Conservation (phyloP, 1,139 yeast species). For the Yamadazyma songkhlaensis region DNA sequence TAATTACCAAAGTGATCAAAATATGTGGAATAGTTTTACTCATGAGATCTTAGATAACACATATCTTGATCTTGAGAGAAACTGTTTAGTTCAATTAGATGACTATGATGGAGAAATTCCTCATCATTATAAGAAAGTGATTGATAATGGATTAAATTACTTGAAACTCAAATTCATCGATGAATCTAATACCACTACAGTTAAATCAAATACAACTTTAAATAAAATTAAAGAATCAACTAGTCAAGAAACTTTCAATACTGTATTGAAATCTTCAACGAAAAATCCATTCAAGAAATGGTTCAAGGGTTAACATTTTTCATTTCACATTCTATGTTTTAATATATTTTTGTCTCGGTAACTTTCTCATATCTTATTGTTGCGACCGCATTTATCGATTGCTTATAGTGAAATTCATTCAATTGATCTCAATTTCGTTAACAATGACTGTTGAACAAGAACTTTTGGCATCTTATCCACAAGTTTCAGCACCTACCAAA, state of each 20-base stretch:
- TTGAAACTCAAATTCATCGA: constrained; percentile 33
- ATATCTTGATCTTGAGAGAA: constrained; percentile 32
- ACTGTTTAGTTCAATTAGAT: constrained; percentile 30
- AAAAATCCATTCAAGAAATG: constrained; percentile 40
- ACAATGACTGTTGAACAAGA: constrained; percentile 21
- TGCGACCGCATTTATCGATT: too few species aligned
- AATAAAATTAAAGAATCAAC: constrained; percentile 3
- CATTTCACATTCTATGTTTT: too few species aligned
- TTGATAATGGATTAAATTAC: constrained; percentile 30
- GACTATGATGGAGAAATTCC: constrained; percentile 16
- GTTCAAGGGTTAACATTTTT: constrained; percentile 16
- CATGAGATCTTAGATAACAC: constrained; percentile 29
- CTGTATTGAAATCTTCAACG: constrained; percentile 9
- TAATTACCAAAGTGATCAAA: constrained; percentile 26
- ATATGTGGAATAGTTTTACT: constrained; percentile 35
- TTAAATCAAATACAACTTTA: constrained; percentile 1
- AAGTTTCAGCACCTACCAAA: constrained; percentile 55
- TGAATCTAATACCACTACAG: constrained; percentile 6
- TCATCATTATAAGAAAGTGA: constrained; percentile 20
- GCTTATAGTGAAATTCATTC: too few species aligned
- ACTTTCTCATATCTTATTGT: too few species aligned
- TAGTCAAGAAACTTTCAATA: constrained; percentile 3
- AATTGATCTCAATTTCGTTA: too few species aligned
- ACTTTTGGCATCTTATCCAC: constrained; percentile 60
- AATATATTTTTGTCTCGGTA: too few species aligned